Conservation (phyloP, 768 basidiomycete genomes). For the Psilocybe subaeruginosa region DNA sequence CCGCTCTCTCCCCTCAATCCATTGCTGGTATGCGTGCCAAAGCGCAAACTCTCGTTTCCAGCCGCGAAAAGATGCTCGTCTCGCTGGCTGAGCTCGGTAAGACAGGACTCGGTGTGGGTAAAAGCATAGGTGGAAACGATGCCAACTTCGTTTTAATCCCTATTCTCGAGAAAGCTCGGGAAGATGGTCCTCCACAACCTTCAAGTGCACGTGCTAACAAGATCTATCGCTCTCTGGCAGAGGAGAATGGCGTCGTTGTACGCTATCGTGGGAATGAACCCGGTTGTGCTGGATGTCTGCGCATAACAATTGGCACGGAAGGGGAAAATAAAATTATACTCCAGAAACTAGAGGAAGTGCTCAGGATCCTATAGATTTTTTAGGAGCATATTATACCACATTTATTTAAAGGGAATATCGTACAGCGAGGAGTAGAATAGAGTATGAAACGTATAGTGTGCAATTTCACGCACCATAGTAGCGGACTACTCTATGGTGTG, state of each 20-base stretch:
- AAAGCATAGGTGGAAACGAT: conserved; percentile 76
- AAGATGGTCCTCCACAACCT: conserved; percentile 7
- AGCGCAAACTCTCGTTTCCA: conserved; percentile 55
- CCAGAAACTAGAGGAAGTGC: conserved; percentile 51
- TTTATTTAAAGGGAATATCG: background rate
- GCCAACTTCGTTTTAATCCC: conserved; percentile 92
- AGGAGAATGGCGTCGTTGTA: conserved; percentile 86
- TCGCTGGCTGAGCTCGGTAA: conserved; percentile 46
- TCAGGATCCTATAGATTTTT: conserved; percentile 34
- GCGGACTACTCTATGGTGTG: too few species aligned
- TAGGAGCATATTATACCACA: background rate
- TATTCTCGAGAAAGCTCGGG: conserved; percentile 53
- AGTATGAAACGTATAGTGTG: too few species aligned
- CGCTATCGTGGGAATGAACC: conserved; percentile 84
- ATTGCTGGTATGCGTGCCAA: conserved; percentile 68
- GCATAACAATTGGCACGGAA: conserved; percentile 87
- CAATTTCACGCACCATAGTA: too few species aligned
- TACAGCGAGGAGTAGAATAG: too few species aligned
- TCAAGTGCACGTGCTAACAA: conserved; percentile 56
- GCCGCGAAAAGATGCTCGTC: conserved; percentile 57
- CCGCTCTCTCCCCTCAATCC: conserved; percentile 73
- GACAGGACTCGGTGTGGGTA: conserved; percentile 56
- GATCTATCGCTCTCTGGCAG: conserved; percentile 84
- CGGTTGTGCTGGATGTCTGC: conserved; percentile 85
- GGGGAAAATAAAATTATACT: conserved; percentile 74